Percentiles rank a stretch among this genome's conserved stretches.
Evolutionary conservation across 495 filamentous ascomycete species (phyloP).

Genomic region (Podospora tetraspora): DNA sequence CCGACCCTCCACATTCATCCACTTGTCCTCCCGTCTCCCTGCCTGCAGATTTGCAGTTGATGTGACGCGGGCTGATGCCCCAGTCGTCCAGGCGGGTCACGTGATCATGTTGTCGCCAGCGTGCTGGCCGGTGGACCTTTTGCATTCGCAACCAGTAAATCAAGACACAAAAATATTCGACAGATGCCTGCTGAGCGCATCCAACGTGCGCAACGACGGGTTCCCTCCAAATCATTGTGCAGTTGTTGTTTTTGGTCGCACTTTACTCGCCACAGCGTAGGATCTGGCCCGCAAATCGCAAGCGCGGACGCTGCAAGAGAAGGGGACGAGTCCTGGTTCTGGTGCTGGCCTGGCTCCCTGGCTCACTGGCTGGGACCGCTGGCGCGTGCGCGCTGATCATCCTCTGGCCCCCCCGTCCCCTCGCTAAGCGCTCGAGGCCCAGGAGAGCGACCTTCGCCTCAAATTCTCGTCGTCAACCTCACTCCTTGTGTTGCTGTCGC

Average conservation of each 20-base stretch:
- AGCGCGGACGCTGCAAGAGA: constrained; percentile 6
- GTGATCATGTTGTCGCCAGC: neutral
- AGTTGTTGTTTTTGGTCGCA: neutral
- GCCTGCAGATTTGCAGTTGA: neutral
- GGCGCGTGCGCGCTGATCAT: constrained; percentile 22
- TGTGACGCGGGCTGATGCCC: neutral
- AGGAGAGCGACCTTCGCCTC: constrained; percentile 19
- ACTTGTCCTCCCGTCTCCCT: neutral
- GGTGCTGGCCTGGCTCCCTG: neutral
- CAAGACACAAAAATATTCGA: constrained; percentile 1
- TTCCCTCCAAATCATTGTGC: neutral
- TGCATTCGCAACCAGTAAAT: neutral
- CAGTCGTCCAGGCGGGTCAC: neutral
- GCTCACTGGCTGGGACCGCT: neutral
- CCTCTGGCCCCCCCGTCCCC: constrained; percentile 15
- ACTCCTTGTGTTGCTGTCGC: constrained; percentile 14
- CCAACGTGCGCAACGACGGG: neutral
- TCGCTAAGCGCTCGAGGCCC: constrained; percentile 18
- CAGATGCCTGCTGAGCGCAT: no score
- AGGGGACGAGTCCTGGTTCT: constrained; percentile 12
- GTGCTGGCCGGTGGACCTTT: neutral
- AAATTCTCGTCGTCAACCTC: constrained; percentile 22
- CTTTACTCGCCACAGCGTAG: neutral
- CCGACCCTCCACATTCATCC: neutral
- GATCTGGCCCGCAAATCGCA: constrained; percentile 10